phyloP scores from a whole-genome alignment of 208 protist species.

The Leishmania aethiopica region DNA sequence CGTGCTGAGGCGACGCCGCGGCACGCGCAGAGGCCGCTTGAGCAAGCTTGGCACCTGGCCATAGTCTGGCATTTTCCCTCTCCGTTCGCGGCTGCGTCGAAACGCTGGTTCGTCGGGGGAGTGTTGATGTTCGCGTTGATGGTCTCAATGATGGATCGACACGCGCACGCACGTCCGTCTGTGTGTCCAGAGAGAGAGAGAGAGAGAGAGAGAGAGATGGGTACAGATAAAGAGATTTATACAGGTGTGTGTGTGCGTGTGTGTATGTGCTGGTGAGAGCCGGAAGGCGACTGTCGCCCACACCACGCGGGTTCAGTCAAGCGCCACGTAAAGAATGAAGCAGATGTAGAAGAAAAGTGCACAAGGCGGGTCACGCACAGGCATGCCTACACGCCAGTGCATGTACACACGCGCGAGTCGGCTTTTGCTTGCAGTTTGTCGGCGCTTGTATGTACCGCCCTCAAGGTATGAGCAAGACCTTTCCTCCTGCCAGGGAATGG shows the following conservation, averaged over 20 bases:
- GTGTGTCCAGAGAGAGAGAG: too few species aligned
- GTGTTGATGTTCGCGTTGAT: too few species aligned
- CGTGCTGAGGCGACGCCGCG: constrained; percentile 1
- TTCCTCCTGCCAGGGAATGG: too few species aligned
- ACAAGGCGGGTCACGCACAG: background rate
- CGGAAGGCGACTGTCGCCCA: background rate
- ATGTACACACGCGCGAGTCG: too few species aligned
- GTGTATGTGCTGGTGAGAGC: background rate
- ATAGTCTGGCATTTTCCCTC: background rate
- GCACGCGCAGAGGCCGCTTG: constrained; percentile 3
- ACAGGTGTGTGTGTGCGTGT: constrained; percentile 2
- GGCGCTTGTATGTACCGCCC: too few species aligned
- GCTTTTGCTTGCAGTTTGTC: too few species aligned
- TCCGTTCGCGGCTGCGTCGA: background rate
- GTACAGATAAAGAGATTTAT: too few species aligned
- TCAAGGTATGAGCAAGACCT: too few species aligned
- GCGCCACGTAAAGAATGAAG: background rate
- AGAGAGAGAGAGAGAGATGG: background rate
- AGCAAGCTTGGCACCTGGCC: background rate
- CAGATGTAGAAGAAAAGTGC: background rate
- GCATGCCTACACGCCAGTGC: background rate
- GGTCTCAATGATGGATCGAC: too few species aligned
- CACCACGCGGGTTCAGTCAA: background rate
- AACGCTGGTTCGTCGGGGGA: background rate
- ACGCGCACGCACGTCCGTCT: too few species aligned